Percentiles rank a stretch among this genome's conserved stretches.
phyloP scores from a whole-genome alignment of 2,329 filamentous ascomycete species.

The Ophiostoma australiae region DNA sequence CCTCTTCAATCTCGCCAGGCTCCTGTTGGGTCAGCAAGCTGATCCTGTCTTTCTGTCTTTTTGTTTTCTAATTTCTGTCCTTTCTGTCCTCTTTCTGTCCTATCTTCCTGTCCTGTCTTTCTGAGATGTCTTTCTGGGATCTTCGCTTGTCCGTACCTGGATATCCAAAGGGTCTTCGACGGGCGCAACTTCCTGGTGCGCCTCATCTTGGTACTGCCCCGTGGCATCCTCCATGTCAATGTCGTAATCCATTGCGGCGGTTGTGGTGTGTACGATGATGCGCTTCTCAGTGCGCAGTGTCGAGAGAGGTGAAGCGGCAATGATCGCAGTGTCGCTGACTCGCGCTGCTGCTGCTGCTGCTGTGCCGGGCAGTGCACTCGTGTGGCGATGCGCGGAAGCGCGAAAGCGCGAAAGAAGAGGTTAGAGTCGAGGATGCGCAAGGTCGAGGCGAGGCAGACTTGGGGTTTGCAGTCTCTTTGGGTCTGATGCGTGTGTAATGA shows the following conservation, averaged over 20 bases:
- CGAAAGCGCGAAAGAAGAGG: no score
- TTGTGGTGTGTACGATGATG: background rate
- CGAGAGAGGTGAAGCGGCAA: background rate
- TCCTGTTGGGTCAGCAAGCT: slow-evolving; percentile 31
- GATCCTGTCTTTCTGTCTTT: no score
- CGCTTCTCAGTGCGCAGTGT: background rate
- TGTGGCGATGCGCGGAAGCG: background rate
- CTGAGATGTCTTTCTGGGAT: no score
- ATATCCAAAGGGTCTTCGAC: slow-evolving; percentile 34
- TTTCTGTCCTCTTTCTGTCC: no score
- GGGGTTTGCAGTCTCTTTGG: background rate
- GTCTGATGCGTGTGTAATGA: background rate
- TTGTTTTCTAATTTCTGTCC: background rate
- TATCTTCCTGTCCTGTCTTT: no score
- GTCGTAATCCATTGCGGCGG: slow-evolving; percentile 58
- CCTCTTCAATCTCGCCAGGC: slow-evolving; percentile 39
- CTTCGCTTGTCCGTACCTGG: slow-evolving; percentile 19
- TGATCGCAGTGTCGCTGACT: background rate
- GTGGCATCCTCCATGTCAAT: slow-evolving; percentile 67
- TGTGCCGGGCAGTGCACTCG: background rate
- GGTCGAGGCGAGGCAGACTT: background rate
- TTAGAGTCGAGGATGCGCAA: background rate
- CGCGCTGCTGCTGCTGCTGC: background rate
- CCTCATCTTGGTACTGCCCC: slow-evolving; percentile 19
- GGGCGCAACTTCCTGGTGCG: slow-evolving; percentile 29